phyloP scores from a whole-genome alignment of 345 rosid species.

The Pelargonium nanum region DNA sequence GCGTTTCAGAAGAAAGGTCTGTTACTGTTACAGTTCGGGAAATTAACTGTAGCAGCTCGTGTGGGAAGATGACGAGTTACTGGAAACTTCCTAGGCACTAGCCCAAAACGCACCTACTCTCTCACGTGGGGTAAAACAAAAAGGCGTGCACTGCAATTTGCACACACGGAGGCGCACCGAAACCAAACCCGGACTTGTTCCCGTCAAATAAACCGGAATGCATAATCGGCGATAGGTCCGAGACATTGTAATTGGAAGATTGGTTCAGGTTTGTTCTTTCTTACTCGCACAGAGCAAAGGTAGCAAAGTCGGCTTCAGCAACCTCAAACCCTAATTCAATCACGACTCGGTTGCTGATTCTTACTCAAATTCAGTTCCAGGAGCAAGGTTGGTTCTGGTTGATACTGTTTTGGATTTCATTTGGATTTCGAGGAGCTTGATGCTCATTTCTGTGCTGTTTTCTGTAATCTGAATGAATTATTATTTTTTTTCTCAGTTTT shows the following conservation, averaged over 20 bases:
- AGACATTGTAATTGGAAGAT: constrained; percentile 18
- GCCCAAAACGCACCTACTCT: not conserved
- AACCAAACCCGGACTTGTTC: constrained; percentile 65
- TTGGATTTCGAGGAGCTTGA: not conserved
- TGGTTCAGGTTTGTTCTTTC: constrained; percentile 11
- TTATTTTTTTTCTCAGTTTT: constrained; percentile 7
- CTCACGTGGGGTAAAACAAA: not conserved
- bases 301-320: constrained; percentile 21
- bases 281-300: constrained; percentile 5
- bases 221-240: constrained; percentile 74
- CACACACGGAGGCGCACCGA: constrained; percentile 17
- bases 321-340: constrained; percentile 32
- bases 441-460: constrained; percentile 10
- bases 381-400: constrained; percentile 1
- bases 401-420: not conserved
- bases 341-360: not conserved
- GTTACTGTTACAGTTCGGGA: not conserved
- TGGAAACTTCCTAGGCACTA: too few species aligned
- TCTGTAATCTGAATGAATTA: constrained; percentile 6
- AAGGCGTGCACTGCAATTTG: constrained; percentile 13
- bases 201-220: constrained; percentile 39
- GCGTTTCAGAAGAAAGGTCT: not conserved
- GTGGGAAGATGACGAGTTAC: not conserved
- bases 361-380: not conserved
- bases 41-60: not conserved